Evolutionary conservation across 768 basidiomycete genomes (phyloP).

Genomic region (Rhizopogon rudus): DNA sequence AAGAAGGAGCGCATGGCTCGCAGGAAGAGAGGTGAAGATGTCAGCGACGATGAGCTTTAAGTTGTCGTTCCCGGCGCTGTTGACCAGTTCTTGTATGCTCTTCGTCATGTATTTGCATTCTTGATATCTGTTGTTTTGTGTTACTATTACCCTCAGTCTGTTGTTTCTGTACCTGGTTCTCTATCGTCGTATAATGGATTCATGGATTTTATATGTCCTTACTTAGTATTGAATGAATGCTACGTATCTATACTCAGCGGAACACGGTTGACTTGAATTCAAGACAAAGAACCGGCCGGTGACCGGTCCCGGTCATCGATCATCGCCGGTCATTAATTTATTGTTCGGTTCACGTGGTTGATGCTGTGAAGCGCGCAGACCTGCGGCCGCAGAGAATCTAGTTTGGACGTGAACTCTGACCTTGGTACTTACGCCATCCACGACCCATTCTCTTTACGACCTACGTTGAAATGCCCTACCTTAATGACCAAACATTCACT

Average conservation of each 20-base stretch:
- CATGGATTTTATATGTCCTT: background rate
- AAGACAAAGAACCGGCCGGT: background rate
- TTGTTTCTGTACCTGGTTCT: constrained; percentile 17
- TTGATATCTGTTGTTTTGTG: constrained; percentile 1
- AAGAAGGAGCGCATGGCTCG: constrained; percentile 97
- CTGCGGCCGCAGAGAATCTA: no score
- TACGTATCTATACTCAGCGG: background rate
- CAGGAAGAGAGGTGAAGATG: constrained; percentile 82
- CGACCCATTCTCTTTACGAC: constrained; percentile 10
- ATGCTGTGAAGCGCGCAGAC: background rate
- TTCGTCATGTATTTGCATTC: constrained; percentile 3
- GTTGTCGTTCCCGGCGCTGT: constrained; percentile 1
- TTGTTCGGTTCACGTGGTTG: background rate
- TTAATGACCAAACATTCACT: constrained; percentile 11
- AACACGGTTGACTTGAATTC: no score
- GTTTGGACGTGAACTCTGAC: background rate
- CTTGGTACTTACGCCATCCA: background rate
- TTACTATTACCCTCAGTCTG: constrained; percentile 5
- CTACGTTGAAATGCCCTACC: constrained; percentile 23
- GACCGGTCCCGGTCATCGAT: background rate
- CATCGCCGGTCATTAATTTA: no score
- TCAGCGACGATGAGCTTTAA: constrained; percentile 56
- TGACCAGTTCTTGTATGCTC: constrained; percentile 4
- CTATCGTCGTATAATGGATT: constrained; percentile 14
- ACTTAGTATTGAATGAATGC: background rate